Conservation (phyloP, 768 basidiomycete species). For the Tricholoma terreum region DNA sequence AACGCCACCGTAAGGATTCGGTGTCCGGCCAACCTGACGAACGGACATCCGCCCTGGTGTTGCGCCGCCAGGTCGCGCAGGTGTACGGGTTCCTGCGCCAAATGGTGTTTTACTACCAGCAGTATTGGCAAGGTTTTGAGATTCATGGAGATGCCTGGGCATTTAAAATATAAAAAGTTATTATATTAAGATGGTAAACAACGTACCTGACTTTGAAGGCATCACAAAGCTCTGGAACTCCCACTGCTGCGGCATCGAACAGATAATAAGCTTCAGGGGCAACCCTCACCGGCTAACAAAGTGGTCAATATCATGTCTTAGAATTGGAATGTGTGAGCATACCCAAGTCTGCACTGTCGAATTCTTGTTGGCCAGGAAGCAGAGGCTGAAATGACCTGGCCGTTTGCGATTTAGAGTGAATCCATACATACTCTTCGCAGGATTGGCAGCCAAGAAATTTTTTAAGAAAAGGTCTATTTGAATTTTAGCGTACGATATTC, state of each 20-base stretch:
- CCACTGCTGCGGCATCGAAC: constrained; percentile 86
- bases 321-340: constrained; percentile 22
- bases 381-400: constrained; percentile 91
- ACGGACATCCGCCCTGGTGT: constrained; percentile 81
- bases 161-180: constrained; percentile 7
- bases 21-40: constrained; percentile 70
- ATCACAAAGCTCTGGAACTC: constrained; percentile 91
- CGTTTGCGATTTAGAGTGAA: constrained; percentile 87
- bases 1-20: constrained; percentile 54
- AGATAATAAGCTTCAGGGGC: constrained; percentile 87
- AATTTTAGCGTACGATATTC: constrained; percentile 1
- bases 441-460: constrained; percentile 90
- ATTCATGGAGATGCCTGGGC: constrained; percentile 71
- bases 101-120: constrained; percentile 79
- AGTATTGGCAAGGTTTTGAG: constrained; percentile 52
- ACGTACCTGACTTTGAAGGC: constrained; percentile 89
- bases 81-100: constrained; percentile 70
- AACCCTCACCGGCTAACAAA: constrained; percentile 73
- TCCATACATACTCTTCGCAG: constrained; percentile 92
- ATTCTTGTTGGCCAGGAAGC: constrained; percentile 91
- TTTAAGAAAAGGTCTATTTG: constrained; percentile 76
- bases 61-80: constrained; percentile 69
- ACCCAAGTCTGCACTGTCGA: constrained; percentile 92
- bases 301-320: constrained; percentile 4
- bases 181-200: neutral